phyloP scores from a whole-genome alignment of 179 eudicot genomes.

The Nepenthes alata region DNA sequence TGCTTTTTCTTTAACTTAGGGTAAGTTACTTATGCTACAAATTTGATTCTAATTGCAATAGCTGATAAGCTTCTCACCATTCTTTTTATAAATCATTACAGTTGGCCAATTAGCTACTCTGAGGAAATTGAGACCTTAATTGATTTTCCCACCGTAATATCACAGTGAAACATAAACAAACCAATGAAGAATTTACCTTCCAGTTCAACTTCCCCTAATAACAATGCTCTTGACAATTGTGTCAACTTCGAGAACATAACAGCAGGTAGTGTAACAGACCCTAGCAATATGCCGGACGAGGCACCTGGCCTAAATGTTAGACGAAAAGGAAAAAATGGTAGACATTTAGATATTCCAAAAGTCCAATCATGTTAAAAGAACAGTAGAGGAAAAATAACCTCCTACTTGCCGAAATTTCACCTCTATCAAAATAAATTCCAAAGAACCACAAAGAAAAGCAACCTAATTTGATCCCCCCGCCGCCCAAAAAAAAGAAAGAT shows the following conservation, averaged over 20 bases:
- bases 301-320: constrained; percentile 51
- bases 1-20: no score
- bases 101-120: background rate
- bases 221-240: constrained; percentile 48
- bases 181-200: constrained; percentile 27
- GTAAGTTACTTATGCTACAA: no score
- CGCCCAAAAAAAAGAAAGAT: background rate
- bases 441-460: no score
- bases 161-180: background rate
- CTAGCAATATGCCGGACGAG: constrained; percentile 82
- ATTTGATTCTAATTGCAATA: no score
- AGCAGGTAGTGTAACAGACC: constrained; percentile 72
- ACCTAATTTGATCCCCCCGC: no score
- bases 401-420: no score
- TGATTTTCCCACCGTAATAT: background rate
- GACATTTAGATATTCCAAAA: background rate
- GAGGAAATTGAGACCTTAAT: background rate
- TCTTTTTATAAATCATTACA: no score
- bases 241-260: constrained; percentile 63
- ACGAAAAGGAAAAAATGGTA: background rate
- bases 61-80: no score
- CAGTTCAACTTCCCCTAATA: constrained; percentile 27
- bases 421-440: no score
- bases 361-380: background rate
- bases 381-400: background rate